phyloP scores from a whole-genome alignment of 2,329 filamentous ascomycete genomes.

The Rutstroemia sydowiana region DNA sequence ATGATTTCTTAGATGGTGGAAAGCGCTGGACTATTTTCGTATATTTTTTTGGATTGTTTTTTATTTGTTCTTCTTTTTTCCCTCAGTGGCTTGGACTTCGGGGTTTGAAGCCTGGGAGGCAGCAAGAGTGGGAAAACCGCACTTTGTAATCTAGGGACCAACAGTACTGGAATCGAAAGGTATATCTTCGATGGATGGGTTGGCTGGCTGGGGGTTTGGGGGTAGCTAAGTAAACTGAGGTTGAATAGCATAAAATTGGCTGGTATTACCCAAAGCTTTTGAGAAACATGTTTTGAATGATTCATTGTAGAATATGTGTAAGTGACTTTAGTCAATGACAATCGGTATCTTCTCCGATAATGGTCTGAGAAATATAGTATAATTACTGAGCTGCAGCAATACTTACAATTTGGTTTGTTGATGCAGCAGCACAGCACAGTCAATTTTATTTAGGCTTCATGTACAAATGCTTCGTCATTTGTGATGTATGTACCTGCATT shows the following conservation, averaged over 20 bases:
- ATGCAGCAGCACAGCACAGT: no score
- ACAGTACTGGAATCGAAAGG: no score
- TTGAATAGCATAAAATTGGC: background rate
- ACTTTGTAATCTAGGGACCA: conserved; percentile 10
- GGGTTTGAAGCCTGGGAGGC: background rate
- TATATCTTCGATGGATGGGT: background rate
- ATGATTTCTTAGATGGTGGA: conserved; percentile 5
- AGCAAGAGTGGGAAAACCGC: background rate
- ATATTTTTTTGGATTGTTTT: background rate
- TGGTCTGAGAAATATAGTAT: no score
- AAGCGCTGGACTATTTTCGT: background rate
- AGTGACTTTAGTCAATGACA: no score
- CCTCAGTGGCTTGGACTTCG: no score
- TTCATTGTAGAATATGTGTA: background rate
- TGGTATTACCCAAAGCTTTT: background rate
- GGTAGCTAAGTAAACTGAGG: background rate
- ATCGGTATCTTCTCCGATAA: no score
- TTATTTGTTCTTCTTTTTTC: no score
- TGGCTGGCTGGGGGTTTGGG: background rate
- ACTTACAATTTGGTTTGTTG: no score
- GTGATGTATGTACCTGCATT: no score
- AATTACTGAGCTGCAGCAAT: no score
- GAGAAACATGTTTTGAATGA: background rate
- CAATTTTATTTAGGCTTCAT: no score
- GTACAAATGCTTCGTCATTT: no score